Conservation (phyloP, 2,329 filamentous ascomycete species). For the Nemania serpens region DNA sequence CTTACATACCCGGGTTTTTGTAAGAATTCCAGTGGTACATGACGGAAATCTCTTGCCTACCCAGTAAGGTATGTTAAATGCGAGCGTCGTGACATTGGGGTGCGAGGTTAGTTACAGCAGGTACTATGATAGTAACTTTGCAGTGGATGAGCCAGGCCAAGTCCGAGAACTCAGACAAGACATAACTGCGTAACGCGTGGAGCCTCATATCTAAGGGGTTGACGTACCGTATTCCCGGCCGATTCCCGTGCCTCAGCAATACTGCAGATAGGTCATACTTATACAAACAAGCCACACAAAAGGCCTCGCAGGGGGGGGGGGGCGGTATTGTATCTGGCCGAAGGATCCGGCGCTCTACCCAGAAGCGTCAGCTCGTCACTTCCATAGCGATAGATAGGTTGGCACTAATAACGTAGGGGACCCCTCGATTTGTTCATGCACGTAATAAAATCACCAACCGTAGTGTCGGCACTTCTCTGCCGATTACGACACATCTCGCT, state of each 20-base stretch:
- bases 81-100: too few relatives aligned
- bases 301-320: neutral
- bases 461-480: conserved; percentile 23
- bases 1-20: too few relatives aligned
- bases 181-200: neutral
- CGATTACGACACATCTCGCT: conserved; percentile 19
- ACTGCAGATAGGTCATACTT: neutral
- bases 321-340: conserved; percentile 2
- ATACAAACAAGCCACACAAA: neutral
- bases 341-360: conserved; percentile 16
- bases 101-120: too few relatives aligned
- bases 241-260: conserved; percentile 1
- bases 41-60: too few relatives aligned
- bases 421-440: conserved; percentile 20
- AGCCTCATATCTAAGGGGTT: conserved; percentile 6
- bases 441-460: conserved; percentile 18
- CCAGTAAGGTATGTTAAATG: too few relatives aligned
- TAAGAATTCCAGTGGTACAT: neutral
- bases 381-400: too few relatives aligned
- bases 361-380: neutral
- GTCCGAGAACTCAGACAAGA: neutral
- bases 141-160: neutral
- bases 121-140: too few relatives aligned
- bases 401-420: neutral
- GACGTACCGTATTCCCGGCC: conserved; percentile 24